Evolutionary conservation across 345 rosid species (phyloP), one percentile per base, ranked within the genome.

Genomic region (Balakata baccata): DNA sequence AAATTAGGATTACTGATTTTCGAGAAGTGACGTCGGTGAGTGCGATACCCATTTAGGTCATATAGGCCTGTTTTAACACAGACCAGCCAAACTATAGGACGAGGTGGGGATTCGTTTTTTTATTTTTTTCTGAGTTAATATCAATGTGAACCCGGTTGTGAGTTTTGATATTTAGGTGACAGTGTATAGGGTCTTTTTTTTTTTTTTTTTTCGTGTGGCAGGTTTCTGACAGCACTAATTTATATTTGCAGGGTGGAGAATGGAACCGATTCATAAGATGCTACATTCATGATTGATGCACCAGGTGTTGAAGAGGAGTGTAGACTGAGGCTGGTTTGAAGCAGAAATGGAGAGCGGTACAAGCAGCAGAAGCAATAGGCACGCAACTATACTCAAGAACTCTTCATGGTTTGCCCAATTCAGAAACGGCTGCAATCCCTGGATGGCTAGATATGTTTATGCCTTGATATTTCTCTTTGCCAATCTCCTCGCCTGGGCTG

Each of bases 401-500:
- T 78, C 85, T 11, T 88, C 97, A n/a, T 94, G 97, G 93, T 87
- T 86, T 76, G 80, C 86, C 56, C 98, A 92, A 78, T 94, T 94
- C 72, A 83, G 86, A 16, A 87, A 90, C 69, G 93, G 90, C 25
- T 86, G 85, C 25, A 94, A 94, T 77, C 97, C 98, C 1, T 90
- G 98, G 98, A 89, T 92, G 92, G 97, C 97, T 41, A 87, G 98
- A 85, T 94, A 90, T 74, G 91, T 79, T 57, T 92, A 90, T 59
- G 97, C 87, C 22, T 79, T 94, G 77, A 87, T 94, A 38, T 94
- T 94, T 72, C 89, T 94, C 18, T 82, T 80, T 3, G 87, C 97
- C 0, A 94, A 94, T 79, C 81, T 94, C 52, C 87, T 92, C 25
- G 97, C 98, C 41, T 94, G 98, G 98, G 88, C 83, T 54, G 89